Conservation (phyloP, 78 protist species). For the Pigoraptor vietnamica region DNA sequence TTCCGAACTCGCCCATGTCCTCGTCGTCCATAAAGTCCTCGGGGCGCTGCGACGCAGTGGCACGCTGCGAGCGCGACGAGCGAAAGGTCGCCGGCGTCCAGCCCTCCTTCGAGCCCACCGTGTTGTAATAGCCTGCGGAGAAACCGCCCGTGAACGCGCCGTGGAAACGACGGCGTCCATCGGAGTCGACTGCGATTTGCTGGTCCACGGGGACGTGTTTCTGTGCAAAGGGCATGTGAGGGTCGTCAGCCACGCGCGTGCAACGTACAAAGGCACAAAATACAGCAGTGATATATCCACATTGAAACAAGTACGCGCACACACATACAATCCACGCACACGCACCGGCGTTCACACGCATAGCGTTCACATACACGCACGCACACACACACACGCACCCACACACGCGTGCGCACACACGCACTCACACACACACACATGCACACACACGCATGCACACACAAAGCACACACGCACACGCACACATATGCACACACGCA, state of each 20-base stretch:
- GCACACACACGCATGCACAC: neutral
- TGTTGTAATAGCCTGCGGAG: slow-evolving; percentile 92
- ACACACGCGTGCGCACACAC: too few species aligned
- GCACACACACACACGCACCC: too few species aligned
- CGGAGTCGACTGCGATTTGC: slow-evolving; percentile 43
- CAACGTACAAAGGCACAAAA: too few species aligned
- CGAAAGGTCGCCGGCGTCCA: slow-evolving; percentile 25
- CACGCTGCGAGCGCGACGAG: slow-evolving; percentile 13
- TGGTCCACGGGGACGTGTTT: neutral
- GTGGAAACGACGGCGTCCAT: slow-evolving; percentile 83
- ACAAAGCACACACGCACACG: neutral
- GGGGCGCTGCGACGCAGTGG: neutral
- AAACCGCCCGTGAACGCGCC: slow-evolving; percentile 98
- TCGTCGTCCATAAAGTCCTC: slow-evolving; percentile 41
- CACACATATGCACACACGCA: too few species aligned
- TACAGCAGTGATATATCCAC: too few species aligned
- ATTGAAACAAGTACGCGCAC: too few species aligned
- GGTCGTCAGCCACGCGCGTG: too few species aligned
- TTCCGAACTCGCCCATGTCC: slow-evolving; percentile 32
- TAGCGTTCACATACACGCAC: too few species aligned
- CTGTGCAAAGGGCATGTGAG: too few species aligned
- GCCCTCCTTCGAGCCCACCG: slow-evolving; percentile 85
- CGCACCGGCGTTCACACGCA: too few species aligned
- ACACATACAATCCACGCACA: too few species aligned
- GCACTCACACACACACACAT: too few species aligned